Evolutionary conservation across 169 alveolate genomes (phyloP), one percentile per base, ranked within the genome.

Genomic region (Eimeria necatrix): DNA sequence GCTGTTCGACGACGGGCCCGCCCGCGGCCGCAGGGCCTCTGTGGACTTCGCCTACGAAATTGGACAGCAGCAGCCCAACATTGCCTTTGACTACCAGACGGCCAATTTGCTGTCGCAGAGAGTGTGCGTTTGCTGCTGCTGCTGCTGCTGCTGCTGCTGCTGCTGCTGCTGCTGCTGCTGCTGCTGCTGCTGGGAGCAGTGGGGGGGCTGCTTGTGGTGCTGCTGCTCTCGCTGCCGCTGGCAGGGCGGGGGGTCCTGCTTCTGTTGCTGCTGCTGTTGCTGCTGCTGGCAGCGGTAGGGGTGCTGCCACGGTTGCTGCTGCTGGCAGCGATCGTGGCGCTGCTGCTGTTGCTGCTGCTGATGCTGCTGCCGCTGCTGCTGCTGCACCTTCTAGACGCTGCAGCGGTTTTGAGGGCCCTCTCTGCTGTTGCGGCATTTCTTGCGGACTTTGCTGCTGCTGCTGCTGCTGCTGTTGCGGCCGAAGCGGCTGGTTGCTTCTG

Each of bases 81-180:
- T 68, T 68, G 78, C 78, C 9, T 68, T 14, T 24, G 78, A 68
- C 2, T 68, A 18, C 32, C 78, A 68, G n/a, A 68, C 78, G n/a
- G 78, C 78, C 78, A 68, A 68, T 24, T n/a, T 68, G n/a, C 32
- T 68, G 32, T 12, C 78, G 32, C 78, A 68, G 78, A 14, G 78
- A 68, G 78, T 68, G 78, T 68, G 2, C n/a, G 78, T 3, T n/a
- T 10, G 9, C 41, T 18, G 68, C 68, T 56, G 68, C 68, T 56
- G 68, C 68, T 56, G 68, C 68, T 56, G 12, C 68, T 56, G 68
- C 2, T 10, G 20, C 68, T 56, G 68, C 68, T 12, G 12, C 1
- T 56, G 68, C 68, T 18, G 68, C 68, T 56, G 68, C 20, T 56
- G 68, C 68, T 56, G 68, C 68, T 56, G 20, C 68, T 18, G 68